phyloP scores from a whole-genome alignment of 306 rosid species.

The Cajanus cajan region DNA sequence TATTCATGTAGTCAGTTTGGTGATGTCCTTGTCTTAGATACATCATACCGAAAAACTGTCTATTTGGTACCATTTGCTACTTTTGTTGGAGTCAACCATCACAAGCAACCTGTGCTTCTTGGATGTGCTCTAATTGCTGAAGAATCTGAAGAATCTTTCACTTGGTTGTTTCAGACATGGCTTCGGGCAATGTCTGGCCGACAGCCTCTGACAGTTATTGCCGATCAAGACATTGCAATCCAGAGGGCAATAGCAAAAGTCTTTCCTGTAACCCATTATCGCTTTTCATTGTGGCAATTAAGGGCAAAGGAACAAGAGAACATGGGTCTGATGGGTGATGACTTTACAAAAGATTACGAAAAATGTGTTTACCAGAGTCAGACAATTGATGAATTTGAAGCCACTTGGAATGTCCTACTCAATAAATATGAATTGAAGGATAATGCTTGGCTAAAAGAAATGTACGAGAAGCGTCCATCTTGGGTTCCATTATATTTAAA shows the following conservation, averaged over 20 bases:
- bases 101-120: conserved; percentile 91
- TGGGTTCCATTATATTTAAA: conserved; percentile 84
- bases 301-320: conserved; percentile 76
- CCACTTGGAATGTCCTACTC: conserved; percentile 69
- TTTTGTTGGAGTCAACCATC: conserved; percentile 91
- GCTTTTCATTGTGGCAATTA: conserved; percentile 89
- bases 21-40: conserved; percentile 74
- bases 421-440: conserved; percentile 71
- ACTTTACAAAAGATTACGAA: conserved; percentile 68
- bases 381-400: conserved; percentile 75
- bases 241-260: conserved; percentile 72
- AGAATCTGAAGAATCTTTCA: conserved; percentile 81
- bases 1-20: conserved; percentile 93
- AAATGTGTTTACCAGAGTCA: conserved; percentile 74
- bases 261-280: conserved; percentile 74
- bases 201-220: conserved; percentile 75
- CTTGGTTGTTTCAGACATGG: conserved; percentile 96
- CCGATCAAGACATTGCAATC: conserved; percentile 84
- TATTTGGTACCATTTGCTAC: conserved; percentile 85
- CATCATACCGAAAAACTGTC: conserved; percentile 73
- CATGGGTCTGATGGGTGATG: conserved; percentile 55
- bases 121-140: conserved; percentile 92
- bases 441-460: conserved; percentile 74
- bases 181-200: conserved; percentile 78
- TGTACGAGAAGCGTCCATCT: conserved; percentile 78